Percentiles rank a stretch among this genome's conserved stretches.
Evolutionary conservation across 1,139 yeast genomes (phyloP).

Genomic region (Arxiozyma heterogenica): DNA sequence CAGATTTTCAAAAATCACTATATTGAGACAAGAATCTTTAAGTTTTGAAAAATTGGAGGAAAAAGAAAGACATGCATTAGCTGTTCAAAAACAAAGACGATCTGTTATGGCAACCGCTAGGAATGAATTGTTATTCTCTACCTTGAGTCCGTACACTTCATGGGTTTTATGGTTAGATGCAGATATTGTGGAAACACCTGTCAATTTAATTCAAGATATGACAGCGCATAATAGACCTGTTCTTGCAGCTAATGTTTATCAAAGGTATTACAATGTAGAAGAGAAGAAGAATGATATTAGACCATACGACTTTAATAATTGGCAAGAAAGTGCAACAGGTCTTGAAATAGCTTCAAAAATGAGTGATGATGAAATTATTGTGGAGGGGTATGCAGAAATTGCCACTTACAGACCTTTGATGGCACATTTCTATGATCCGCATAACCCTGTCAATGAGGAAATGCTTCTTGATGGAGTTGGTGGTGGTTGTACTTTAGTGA

Average conservation of each 20-base stretch:
- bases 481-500: conserved; percentile 89
- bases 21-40: conserved; percentile 82
- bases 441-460: conserved; percentile 50
- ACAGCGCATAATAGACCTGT: conserved; percentile 81
- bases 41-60: conserved; percentile 61
- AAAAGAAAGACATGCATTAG: conserved; percentile 67
- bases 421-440: conserved; percentile 75
- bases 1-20: conserved; percentile 70
- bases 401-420: conserved; percentile 93
- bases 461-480: conserved; percentile 95
- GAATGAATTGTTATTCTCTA: conserved; percentile 82
- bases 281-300: conserved; percentile 53
- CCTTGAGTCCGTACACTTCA: conserved; percentile 78
- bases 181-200: conserved; percentile 83
- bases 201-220: conserved; percentile 74
- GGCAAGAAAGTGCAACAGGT: conserved; percentile 91
- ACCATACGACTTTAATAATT: conserved; percentile 91
- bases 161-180: conserved; percentile 97
- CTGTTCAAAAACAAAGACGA: conserved; percentile 84
- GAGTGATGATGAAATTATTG: conserved; percentile 81
- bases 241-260: conserved; percentile 86
- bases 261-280: conserved; percentile 57
- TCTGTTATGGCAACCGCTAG: conserved; percentile 88
- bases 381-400: conserved; percentile 85
- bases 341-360: conserved; percentile 58